phyloP scores from a whole-genome alignment of 225 moss, liverwort and hornwort species.

The Antitrichia curtipendula region DNA sequence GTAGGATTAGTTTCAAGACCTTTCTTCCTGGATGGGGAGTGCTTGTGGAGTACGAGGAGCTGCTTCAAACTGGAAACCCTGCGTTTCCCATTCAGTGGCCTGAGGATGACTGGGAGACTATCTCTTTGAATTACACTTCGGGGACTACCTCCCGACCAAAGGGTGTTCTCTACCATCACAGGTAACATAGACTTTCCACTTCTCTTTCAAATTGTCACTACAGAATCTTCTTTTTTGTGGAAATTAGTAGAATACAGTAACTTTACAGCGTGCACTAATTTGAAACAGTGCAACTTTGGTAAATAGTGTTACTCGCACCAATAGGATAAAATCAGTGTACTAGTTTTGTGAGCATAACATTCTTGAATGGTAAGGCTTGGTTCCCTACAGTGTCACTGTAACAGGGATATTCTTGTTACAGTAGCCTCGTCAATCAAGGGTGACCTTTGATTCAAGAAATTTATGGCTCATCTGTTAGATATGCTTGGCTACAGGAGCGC shows the following conservation, averaged over 20 bases:
- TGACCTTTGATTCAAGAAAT: not conserved
- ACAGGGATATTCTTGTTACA: not conserved
- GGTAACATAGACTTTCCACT: not conserved
- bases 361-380: not conserved
- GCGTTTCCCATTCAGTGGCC: conserved; percentile 47
- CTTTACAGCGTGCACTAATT: not conserved
- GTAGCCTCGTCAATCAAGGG: not conserved
- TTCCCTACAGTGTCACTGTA: not conserved
- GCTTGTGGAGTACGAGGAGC: conserved; percentile 60
- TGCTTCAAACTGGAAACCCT: conserved; percentile 47
- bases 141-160: conserved; percentile 74
- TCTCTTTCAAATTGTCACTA: not conserved
- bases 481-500: not conserved
- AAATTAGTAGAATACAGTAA: not conserved
- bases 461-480: not conserved
- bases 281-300: no score
- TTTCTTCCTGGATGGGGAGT: conserved; percentile 47
- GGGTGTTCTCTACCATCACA: conserved; percentile 75
- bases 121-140: conserved; percentile 67
- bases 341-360: not conserved
- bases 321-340: not conserved
- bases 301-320: not conserved
- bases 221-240: not conserved
- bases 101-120: conserved; percentile 72
- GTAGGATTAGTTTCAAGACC: conserved; percentile 23